A percentile compares a stretch with the other conserved stretches of the same genome.
Evolutionary conservation across 2,329 filamentous ascomycete species (phyloP).

Genomic region (Penicillium sp.): DNA sequence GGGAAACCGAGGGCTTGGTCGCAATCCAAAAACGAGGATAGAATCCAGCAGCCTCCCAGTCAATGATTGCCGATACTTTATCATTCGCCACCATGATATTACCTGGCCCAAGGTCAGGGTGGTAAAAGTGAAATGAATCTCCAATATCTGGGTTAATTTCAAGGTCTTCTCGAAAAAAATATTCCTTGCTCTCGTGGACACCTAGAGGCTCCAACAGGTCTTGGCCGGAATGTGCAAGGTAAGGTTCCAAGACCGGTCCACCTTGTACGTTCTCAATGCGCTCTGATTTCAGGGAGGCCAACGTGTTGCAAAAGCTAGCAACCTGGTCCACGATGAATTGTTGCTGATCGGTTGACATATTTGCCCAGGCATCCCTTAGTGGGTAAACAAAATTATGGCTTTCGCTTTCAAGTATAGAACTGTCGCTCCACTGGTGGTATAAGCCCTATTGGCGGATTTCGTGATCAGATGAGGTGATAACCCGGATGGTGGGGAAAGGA

Average conservation of each 20-base stretch:
- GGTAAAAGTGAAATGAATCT: neutral
- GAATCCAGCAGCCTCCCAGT: neutral
- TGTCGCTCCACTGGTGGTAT: no score
- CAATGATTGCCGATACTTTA: neutral
- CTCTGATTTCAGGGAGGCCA: neutral
- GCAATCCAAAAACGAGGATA: constrained; percentile 2
- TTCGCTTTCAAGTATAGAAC: no score
- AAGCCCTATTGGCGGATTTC: no score
- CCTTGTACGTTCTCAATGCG: neutral
- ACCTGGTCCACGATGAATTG: no score
- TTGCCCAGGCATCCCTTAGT: no score
- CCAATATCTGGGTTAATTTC: neutral
- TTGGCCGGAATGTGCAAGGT: neutral
- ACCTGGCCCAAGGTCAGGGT: neutral
- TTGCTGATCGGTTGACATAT: no score
- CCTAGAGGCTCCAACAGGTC: neutral
- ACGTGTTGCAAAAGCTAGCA: neutral
- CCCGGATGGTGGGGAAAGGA: no score
- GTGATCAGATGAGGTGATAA: no score
- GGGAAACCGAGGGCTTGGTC: constrained; percentile 1
- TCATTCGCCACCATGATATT: neutral
- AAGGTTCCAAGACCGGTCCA: neutral
- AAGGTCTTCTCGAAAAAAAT: neutral
- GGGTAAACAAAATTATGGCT: no score
- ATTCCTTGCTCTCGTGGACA: neutral